Evolutionary conservation across 1,284 basidiomycete species (phyloP), one percentile per base, ranked within the genome.

Genomic region (Sporisorium iseilematis-ciliati): DNA sequence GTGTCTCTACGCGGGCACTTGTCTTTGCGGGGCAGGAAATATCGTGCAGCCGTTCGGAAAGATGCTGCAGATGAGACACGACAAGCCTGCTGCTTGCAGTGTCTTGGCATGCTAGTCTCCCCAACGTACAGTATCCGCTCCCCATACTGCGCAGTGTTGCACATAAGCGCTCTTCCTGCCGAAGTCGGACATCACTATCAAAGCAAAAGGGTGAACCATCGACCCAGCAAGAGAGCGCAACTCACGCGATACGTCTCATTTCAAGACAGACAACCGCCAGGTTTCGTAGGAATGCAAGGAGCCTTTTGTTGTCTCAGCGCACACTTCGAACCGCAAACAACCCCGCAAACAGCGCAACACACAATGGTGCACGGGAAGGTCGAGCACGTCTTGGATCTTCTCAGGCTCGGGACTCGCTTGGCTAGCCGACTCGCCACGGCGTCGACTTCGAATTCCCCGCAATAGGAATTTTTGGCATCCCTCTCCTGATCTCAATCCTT

Each of bases 1-100:
- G n/a, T n/a, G n/a, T n/a, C n/a, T n/a, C n/a, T n/a, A n/a, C n/a
- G n/a, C n/a, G 49, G 29, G 35, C 8, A 18, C 46, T 29, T 8
- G 26, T 26, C 18, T 18, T 49, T 31, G 46, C 45, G 43, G 43
- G 21, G 12, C 42, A 45, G 43, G 8, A 45, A 46, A 25, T 33
- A 26, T 54, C 48, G 29, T 50, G 48, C 48, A 50, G 48, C 48
- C 16, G 54, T 21, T 26, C 20, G 29, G 49, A 23, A 29, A 11
- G n/a, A 49, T 26, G 26, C 48, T 49, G 48, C 48, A 31, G 48
- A 49, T 49, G 48, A 48, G 26, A 48, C 46, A 48, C 21, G 26
- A 38, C 11, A 38, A 38, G 35, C 35, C 14, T 38, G 35, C 14
- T 16, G 35, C 35, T 38, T 38, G 35, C 35, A 29, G 16, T 10